Percentiles rank a stretch among this genome's conserved stretches.
Evolutionary conservation across 768 basidiomycete species (phyloP).

Genomic region (Roridomyces roridus): DNA sequence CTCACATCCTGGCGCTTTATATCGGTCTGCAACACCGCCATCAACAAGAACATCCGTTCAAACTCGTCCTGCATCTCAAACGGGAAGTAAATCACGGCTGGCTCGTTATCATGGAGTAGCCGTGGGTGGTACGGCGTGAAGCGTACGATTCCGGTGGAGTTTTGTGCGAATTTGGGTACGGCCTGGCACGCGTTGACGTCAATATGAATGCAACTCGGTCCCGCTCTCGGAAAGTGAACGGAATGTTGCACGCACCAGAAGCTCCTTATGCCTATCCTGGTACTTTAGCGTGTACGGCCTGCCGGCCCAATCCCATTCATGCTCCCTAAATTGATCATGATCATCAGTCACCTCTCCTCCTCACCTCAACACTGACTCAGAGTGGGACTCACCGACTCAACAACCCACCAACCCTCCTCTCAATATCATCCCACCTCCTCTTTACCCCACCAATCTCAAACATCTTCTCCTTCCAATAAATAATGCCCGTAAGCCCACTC

Average conservation of each 20-base stretch:
- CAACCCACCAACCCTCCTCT: not conserved
- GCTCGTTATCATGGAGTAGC: constrained; percentile 1
- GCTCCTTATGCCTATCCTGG: not conserved
- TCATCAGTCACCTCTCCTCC: not conserved
- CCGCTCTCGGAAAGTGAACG: too few relatives aligned
- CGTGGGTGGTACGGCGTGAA: not conserved
- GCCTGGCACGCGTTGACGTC: not conserved
- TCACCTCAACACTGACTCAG: not conserved
- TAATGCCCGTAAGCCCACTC: constrained; percentile 3
- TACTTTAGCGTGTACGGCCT: not conserved
- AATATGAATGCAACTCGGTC: not conserved
- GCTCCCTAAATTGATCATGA: not conserved
- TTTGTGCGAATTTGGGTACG: not conserved
- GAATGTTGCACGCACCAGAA: not conserved
- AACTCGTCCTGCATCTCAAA: constrained; percentile 8
- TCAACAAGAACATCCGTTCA: constrained; percentile 16
- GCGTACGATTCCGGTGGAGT: not conserved
- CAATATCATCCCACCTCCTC: not conserved
- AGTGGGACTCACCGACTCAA: constrained; percentile 1
- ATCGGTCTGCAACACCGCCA: constrained; percentile 10
- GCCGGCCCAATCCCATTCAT: not conserved
- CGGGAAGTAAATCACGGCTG: constrained; percentile 9
- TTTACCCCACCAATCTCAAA: constrained; percentile 11
- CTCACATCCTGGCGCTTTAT: constrained; percentile 11
- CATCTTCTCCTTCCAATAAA: constrained; percentile 15